phyloP scores from a whole-genome alignment of 495 filamentous ascomycete species.

The Podospora fimiseda region DNA sequence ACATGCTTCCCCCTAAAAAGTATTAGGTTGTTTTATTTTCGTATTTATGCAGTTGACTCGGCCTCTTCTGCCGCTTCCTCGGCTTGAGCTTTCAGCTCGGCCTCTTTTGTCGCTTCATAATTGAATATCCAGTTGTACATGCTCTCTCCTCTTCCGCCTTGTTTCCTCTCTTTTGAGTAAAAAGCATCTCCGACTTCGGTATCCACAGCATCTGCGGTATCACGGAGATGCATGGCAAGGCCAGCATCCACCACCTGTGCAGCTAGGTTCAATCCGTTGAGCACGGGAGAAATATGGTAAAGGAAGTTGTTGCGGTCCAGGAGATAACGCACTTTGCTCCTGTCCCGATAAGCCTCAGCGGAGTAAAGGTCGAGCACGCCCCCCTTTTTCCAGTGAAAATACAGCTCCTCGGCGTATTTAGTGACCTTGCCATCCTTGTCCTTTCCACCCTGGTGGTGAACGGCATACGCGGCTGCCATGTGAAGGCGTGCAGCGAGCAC shows the following conservation, averaged over 20 bases:
- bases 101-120: constrained; percentile 1
- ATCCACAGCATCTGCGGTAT: constrained; percentile 22
- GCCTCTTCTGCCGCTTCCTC: constrained; percentile 9
- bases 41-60: constrained; percentile 2
- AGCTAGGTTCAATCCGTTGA: constrained; percentile 37
- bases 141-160: not conserved
- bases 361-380: constrained; percentile 30
- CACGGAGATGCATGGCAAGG: constrained; percentile 26
- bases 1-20: not conserved
- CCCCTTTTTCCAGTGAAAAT: constrained; percentile 31
- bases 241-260: constrained; percentile 28
- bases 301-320: constrained; percentile 19
- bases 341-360: constrained; percentile 13
- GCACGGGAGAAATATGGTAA: constrained; percentile 23
- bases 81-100: not conserved
- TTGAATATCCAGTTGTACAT: constrained; percentile 23
- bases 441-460: constrained; percentile 18
- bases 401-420: constrained; percentile 30
- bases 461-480: constrained; percentile 30
- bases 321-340: constrained; percentile 24
- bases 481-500: constrained; percentile 32
- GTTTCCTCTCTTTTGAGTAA: not conserved
- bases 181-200: constrained; percentile 21
- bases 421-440: constrained; percentile 23
- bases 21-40: not conserved